Conservation (phyloP, 352 stramenopile genomes). For the Plasmopara halstedii region DNA sequence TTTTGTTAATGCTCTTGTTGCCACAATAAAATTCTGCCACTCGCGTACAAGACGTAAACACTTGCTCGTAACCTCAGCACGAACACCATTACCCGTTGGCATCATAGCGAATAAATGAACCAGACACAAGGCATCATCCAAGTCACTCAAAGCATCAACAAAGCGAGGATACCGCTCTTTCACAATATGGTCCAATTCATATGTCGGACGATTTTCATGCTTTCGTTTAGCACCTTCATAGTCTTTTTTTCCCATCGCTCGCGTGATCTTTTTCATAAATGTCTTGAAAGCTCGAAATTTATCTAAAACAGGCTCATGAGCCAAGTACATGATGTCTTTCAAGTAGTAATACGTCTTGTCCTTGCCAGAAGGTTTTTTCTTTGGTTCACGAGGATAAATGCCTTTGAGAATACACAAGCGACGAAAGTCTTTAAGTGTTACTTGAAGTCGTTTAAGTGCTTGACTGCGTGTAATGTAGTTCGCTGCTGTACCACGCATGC, state of each 20-base stretch:
- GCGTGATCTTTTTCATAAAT: constrained; percentile 98
- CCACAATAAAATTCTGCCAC: constrained; percentile 95
- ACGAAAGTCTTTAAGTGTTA: constrained; percentile 98
- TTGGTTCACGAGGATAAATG: constrained; percentile 97
- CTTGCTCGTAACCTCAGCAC: constrained; percentile 79
- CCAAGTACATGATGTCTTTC: constrained; percentile 97
- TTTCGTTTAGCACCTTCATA: constrained; percentile 72
- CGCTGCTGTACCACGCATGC: constrained; percentile 69
- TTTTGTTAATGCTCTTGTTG: constrained; percentile 91
- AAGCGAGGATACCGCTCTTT: constrained; percentile 98
- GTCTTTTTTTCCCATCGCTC: constrained; percentile 81
- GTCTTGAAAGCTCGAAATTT: constrained; percentile 98
- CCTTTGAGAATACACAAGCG: constrained; percentile 99
- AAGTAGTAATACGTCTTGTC: constrained; percentile 99
- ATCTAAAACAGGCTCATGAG: constrained; percentile 96
- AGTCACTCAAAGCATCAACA: constrained; percentile 93
- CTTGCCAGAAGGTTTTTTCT: constrained; percentile 91
- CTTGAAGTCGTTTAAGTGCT: constrained; percentile 92
- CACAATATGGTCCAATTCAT: constrained; percentile 97
- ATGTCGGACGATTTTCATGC: constrained; percentile 86
- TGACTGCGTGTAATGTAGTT: constrained; percentile 95
- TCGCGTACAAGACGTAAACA: constrained; percentile 91
- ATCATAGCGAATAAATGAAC: constrained; percentile 96
- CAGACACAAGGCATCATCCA: constrained; percentile 98
- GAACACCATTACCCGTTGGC: constrained; percentile 86